Evolutionary conservation across 306 rosid genomes (phyloP), one percentile per base, ranked within the genome.

Genomic region (Ziziphus jujuba): DNA sequence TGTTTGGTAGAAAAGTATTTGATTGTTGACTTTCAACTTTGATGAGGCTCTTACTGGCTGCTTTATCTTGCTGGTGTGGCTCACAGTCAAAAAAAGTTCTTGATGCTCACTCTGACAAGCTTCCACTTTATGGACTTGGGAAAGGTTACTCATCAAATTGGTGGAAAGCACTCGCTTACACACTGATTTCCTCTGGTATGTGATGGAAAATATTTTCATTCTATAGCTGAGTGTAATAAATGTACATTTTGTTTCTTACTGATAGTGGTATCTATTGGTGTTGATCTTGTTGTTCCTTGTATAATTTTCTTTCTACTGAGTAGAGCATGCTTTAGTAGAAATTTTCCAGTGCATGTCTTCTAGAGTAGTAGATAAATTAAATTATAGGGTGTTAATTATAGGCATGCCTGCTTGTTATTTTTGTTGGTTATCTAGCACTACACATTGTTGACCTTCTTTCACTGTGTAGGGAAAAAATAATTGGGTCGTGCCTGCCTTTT

Each of bases 101-200:
- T 3, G 91, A 89, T 71, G 72, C 83, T 69, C 86, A 77, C 64
- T 89, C 70, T 72, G 96, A 91, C 78, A 83, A 74, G 77, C 97
- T 91, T 81, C 96, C 97, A 36, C 88, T 91, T 73, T 96, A 91
- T 80, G 97, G 97, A 48, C 86, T 89, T 63, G 97, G 97, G 69
- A 91, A 84, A 73, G 74, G 77, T 48, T 79, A 85, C 79, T 80
- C 88, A 33, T 76, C 95, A 59, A 89, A 84, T 78, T 91, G 97
- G 96, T 91, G 97, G 97, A 91, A 87, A 82, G 95, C 90, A 61
- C 95, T 91, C 7, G 96, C 86, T 59, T 77, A 72, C 70, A 91
- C 85, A 68, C 75, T 89, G 73, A 73, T 89, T 69, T 80, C 81
- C 61, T 75, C 79, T 59, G 97, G 97, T 91, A 87, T 63, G 44